Percentiles rank a stretch among this genome's conserved stretches.
Conservation (phyloP, 2,329 filamentous ascomycete species). For the Fusarium avenaceum region DNA sequence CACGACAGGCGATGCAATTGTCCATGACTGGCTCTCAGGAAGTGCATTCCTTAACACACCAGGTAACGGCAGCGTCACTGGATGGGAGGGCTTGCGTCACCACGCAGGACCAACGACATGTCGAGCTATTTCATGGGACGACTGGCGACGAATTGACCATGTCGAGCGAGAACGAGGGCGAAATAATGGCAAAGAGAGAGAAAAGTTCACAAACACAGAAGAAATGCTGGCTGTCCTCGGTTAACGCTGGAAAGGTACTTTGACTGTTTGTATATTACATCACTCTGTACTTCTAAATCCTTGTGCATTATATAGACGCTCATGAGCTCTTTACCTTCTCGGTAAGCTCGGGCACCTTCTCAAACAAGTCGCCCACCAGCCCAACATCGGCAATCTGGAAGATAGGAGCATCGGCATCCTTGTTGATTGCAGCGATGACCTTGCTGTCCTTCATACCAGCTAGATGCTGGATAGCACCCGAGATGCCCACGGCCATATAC, state of each 20-base stretch:
- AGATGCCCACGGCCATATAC: conserved; percentile 96
- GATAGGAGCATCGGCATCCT: conserved; percentile 95
- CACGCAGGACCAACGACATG: conserved; percentile 69
- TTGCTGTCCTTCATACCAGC: conserved; percentile 99
- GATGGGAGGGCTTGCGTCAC: conserved; percentile 82
- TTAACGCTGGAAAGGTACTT: conserved; percentile 48
- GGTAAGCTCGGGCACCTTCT: conserved; percentile 94
- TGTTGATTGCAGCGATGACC: conserved; percentile 99
- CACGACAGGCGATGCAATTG: conserved; percentile 85
- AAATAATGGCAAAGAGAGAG: conserved; percentile 79
- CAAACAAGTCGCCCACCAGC: conserved; percentile 93
- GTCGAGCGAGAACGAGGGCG: conserved; percentile 78
- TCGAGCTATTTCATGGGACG: conserved; percentile 80
- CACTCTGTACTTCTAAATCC: conserved; percentile 34
- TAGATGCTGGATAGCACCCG: conserved; percentile 96
- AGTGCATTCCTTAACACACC: conserved; percentile 56
- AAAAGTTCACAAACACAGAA: conserved; percentile 71
- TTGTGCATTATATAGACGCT: conserved; percentile 43
- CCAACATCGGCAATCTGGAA: conserved; percentile 99
- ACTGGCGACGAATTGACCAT: conserved; percentile 87
- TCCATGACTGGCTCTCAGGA: conserved; percentile 76
- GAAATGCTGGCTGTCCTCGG: conserved; percentile 70
- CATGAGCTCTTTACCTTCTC: conserved; percentile 84
- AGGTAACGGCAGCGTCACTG: conserved; percentile 53
- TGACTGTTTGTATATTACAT: conserved; percentile 49